Evolutionary conservation across 176 grass and related monocot species (phyloP).

Genomic region (Rhynchospora tenuis): DNA sequence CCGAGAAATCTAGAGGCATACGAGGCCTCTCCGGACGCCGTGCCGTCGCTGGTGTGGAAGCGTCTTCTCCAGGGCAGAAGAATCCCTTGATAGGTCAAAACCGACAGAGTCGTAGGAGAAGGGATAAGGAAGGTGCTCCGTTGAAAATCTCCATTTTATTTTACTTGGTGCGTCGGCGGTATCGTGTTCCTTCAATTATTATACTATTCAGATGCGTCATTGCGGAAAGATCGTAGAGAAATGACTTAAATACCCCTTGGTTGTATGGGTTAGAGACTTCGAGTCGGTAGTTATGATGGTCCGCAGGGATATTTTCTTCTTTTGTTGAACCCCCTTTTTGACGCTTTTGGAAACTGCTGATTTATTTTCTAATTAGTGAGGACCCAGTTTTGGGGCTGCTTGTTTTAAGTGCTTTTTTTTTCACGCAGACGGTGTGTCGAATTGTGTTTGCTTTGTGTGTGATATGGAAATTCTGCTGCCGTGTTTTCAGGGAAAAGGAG

Average conservation of each 20-base stretch:
- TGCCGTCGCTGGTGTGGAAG: not conserved
- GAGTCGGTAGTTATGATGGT: not conserved
- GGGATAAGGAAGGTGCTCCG: conserved; percentile 14
- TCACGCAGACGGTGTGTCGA: too few species aligned
- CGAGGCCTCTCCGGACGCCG: conserved; percentile 9
- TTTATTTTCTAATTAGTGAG: not conserved
- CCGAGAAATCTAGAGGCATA: conserved; percentile 18
- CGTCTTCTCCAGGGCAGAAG: conserved; percentile 17
- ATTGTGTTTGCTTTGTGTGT: not conserved
- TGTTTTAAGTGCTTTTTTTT: not conserved
- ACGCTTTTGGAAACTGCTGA: not conserved
- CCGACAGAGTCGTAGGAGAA: conserved; percentile 11
- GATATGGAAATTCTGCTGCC: not conserved
- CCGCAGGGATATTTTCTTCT: not conserved
- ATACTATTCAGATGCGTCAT: not conserved
- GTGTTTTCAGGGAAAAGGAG: not conserved
- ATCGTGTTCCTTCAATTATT: not conserved
- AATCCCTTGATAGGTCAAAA: not conserved
- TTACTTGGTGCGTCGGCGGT: not conserved
- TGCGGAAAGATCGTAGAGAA: not conserved
- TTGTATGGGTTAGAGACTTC: not conserved
- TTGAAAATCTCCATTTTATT: conserved; percentile 11
- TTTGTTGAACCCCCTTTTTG: not conserved
- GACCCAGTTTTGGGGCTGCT: not conserved
- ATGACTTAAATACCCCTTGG: not conserved